Evolutionary conservation across 306 rosid species (phyloP), one percentile per base, ranked within the genome.

Genomic region (Ormosia semicastrata): DNA sequence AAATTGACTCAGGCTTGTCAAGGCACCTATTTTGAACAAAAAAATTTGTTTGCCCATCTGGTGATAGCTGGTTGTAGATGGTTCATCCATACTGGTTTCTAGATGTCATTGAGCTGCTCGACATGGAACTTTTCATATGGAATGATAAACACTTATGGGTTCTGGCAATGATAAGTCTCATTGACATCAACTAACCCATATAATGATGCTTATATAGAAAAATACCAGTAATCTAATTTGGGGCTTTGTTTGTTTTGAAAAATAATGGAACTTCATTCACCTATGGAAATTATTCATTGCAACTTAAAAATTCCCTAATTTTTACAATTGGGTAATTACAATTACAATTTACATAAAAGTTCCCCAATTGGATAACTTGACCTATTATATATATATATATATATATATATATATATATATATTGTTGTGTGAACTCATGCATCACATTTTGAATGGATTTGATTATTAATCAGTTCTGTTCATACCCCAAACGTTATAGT

Each of bases 391-490:
- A n/a, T n/a, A n/a, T n/a, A n/a, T n/a, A n/a, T n/a, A n/a, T n/a
- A n/a, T n/a, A n/a, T n/a, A n/a, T n/a, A n/a, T n/a, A n/a, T n/a
- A n/a, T n/a, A n/a, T 18, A 44, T 77, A 1, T 67, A 50, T 10
- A 4, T 74, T 18, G 37, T 36, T 8, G 10, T 52, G 67, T 75
- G 30, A 40, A 50, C 43, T 7, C 44, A 2, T 39, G n/a, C 58
- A 43, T 44, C 40, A 57, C 14, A 50, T 49, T 49, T 33, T 81
- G 58, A 50, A 14, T 66, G 64, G 58, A 85, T 66, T 77, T 32
- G 63, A 66, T 7, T 44, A 29, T 40, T 34, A 54, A 32, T 56
- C 15, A 68, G 53, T 74, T 67, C 40, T 4, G 57, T 56, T 83
- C 62, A 70, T 67, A 13, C 9, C 49, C 18, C 49, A 47, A 59